These are phyloP conservation scores for Auxenochlorella protothecoides DNA, from an alignment of 139 green algal species.

Conservation along the genomic window DNA sequence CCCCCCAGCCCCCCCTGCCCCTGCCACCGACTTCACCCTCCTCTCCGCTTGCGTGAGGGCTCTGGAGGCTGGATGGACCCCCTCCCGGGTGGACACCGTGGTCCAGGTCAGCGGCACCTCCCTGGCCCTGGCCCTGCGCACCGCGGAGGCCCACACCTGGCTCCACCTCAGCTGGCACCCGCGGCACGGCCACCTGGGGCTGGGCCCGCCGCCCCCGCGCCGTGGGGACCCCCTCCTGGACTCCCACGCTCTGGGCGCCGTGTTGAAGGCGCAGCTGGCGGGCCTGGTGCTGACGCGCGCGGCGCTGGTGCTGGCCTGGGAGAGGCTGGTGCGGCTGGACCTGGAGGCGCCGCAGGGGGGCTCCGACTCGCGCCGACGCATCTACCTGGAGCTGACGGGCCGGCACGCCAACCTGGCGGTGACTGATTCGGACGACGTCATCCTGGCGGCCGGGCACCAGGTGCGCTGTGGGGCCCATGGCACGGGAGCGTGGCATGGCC, in stretches of 20 bases:
- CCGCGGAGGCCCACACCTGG: conserved; percentile 32
- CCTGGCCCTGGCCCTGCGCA: conserved; percentile 21
- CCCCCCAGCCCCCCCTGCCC: no score
- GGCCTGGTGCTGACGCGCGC: conserved; percentile 50
- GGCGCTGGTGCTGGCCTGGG: conserved; percentile 49
- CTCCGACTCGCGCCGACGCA: conserved; percentile 28
- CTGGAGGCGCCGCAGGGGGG: conserved; percentile 48
- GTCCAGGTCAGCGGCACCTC: no score
- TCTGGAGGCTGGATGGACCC: no score
- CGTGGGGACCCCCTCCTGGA: conserved; percentile 20
- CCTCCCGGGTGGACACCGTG: no score
- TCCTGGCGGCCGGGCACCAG: conserved; percentile 42
- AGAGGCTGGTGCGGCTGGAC: conserved; percentile 55
- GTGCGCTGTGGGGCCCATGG: background rate
- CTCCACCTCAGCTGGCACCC: conserved; percentile 70
- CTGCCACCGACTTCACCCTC: no score
- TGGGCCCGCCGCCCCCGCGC: conserved; percentile 16
- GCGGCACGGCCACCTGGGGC: conserved; percentile 24
- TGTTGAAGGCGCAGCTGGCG: conserved; percentile 25
- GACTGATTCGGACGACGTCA: conserved; percentile 17
- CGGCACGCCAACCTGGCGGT: conserved; percentile 60
- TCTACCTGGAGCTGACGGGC: conserved; percentile 58
- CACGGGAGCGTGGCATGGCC: no score
- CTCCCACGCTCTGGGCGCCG: conserved; percentile 32
- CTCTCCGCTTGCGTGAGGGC: no score